These are phyloP conservation scores for Aspergillus thermomutatus DNA, from an alignment of 2,329 filamentous ascomycete genomes.

Conservation along the genomic window DNA sequence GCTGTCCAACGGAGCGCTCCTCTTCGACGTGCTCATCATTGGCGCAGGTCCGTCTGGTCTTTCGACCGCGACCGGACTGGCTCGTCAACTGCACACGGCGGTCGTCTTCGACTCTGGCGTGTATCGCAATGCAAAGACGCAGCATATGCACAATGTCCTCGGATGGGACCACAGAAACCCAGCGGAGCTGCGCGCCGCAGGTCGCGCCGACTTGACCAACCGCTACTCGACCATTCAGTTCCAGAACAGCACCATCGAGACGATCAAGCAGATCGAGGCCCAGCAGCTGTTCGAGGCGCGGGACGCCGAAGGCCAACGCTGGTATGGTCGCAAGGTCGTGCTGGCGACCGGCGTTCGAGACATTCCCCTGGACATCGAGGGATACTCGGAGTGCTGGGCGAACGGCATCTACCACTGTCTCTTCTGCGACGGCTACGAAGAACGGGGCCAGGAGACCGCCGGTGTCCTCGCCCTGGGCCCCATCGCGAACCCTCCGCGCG, in stretches of 20 bases:
- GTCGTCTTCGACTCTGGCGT: slow-evolving; percentile 44
- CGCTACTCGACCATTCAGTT: slow-evolving; percentile 36
- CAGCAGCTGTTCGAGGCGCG: slow-evolving; percentile 32
- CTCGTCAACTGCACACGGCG: slow-evolving; percentile 38
- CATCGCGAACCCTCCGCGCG: slow-evolving; percentile 33
- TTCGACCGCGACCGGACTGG: slow-evolving; percentile 30
- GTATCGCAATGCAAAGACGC: slow-evolving; percentile 44
- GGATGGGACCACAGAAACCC: slow-evolving; percentile 39
- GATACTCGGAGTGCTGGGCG: slow-evolving; percentile 56
- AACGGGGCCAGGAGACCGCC: slow-evolving; percentile 44
- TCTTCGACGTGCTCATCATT: slow-evolving; percentile 23
- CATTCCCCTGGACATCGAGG: slow-evolving; percentile 49
- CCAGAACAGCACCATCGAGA: slow-evolving; percentile 6
- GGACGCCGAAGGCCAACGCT: slow-evolving; percentile 44
- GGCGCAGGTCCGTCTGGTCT: slow-evolving; percentile 48
- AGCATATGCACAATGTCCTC: slow-evolving; percentile 47
- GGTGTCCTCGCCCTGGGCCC: slow-evolving; percentile 28
- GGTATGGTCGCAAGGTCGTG: slow-evolving; percentile 52
- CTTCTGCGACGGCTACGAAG: slow-evolving; percentile 60
- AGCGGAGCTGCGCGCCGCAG: slow-evolving; percentile 28
- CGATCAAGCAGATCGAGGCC: slow-evolving; percentile 3
- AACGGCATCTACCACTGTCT: slow-evolving; percentile 57
- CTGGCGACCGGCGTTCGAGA: slow-evolving; percentile 56
- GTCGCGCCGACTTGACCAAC: slow-evolving; percentile 32
- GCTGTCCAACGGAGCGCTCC: background rate